Evolutionary conservation across 2,329 filamentous ascomycete genomes (phyloP).

Genomic region (Fusarium sterilihyphosum): DNA sequence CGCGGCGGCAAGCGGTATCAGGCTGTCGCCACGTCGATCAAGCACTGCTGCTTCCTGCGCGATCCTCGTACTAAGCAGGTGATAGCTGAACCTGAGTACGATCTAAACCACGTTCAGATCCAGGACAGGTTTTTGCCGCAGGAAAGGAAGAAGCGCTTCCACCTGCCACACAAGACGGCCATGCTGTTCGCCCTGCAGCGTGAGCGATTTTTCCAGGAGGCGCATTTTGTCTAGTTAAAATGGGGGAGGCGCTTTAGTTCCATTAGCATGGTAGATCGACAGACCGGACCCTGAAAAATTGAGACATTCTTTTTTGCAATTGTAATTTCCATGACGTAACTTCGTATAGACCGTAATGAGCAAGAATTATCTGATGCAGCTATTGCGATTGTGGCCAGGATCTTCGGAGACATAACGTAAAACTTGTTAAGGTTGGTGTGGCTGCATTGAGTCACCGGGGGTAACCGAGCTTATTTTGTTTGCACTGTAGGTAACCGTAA

Average conservation of each 20-base stretch:
- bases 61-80: conserved; percentile 43
- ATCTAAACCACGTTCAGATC: conserved; percentile 37
- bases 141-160: conserved; percentile 44
- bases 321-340: conserved; percentile 4
- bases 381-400: not conserved
- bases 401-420: conserved; percentile 10
- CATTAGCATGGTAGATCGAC: not conserved
- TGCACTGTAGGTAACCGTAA: conserved; percentile 3
- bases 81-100: conserved; percentile 39
- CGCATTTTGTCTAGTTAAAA: conserved; percentile 26
- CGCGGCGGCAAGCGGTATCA: conserved; percentile 42
- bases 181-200: conserved; percentile 42
- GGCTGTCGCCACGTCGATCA: conserved; percentile 42
- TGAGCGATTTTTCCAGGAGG: conserved; percentile 45
- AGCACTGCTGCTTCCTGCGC: conserved; percentile 42
- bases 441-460: not conserved
- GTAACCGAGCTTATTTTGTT: not conserved
- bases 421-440: not conserved
- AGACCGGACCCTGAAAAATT: not conserved
- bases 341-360: not conserved
- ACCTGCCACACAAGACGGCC: conserved; percentile 44
- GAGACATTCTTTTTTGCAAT: not conserved
- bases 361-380: not conserved
- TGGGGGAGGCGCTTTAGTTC: not conserved
- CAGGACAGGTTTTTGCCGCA: conserved; percentile 40